Evolutionary conservation across 2,329 filamentous ascomycete genomes (phyloP).

Genomic region (Clonostachys chloroleuca): DNA sequence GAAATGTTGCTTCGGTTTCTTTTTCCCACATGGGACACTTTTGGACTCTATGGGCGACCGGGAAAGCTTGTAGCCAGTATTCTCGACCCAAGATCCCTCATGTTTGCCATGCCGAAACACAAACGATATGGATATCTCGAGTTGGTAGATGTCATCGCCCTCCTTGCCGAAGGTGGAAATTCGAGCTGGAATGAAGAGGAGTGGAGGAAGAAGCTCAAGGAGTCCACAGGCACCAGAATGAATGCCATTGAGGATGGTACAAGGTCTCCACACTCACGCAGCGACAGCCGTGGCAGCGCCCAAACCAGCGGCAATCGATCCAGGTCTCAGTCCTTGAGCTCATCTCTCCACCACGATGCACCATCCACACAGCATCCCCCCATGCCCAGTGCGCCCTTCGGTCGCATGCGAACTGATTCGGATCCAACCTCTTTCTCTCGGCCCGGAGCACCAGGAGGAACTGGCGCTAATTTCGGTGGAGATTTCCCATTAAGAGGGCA

Average conservation of each 20-base stretch:
- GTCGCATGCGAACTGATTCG: slow-evolving; percentile 42
- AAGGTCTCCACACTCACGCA: slow-evolving; percentile 21
- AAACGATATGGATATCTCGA: slow-evolving; percentile 88
- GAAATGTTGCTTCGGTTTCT: slow-evolving; percentile 93
- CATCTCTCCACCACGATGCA: background rate
- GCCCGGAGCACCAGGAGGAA: slow-evolving; percentile 12
- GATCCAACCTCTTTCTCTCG: slow-evolving; percentile 17
- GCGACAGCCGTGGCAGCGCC: slow-evolving; percentile 49
- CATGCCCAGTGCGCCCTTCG: background rate
- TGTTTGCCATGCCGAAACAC: slow-evolving; percentile 96
- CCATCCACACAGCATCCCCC: background rate
- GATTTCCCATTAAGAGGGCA: background rate
- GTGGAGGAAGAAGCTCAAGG: slow-evolving; percentile 87
- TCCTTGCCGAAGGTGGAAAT: slow-evolving; percentile 78
- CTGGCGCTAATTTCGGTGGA: background rate
- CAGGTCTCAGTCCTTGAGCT: slow-evolving; percentile 14
- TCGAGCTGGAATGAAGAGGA: slow-evolving; percentile 77
- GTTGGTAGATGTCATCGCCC: slow-evolving; percentile 73
- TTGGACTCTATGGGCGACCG: slow-evolving; percentile 85
- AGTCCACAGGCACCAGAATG: slow-evolving; percentile 79
- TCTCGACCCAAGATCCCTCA: slow-evolving; percentile 81
- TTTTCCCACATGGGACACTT: slow-evolving; percentile 92
- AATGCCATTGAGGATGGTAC: slow-evolving; percentile 52
- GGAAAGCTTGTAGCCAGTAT: slow-evolving; percentile 82
- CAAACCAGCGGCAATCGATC: slow-evolving; percentile 39